A percentile compares a stretch with the other conserved stretches of the same genome.
phyloP scores from a whole-genome alignment of 805 yeast species.

The Starmerella floricola region DNA sequence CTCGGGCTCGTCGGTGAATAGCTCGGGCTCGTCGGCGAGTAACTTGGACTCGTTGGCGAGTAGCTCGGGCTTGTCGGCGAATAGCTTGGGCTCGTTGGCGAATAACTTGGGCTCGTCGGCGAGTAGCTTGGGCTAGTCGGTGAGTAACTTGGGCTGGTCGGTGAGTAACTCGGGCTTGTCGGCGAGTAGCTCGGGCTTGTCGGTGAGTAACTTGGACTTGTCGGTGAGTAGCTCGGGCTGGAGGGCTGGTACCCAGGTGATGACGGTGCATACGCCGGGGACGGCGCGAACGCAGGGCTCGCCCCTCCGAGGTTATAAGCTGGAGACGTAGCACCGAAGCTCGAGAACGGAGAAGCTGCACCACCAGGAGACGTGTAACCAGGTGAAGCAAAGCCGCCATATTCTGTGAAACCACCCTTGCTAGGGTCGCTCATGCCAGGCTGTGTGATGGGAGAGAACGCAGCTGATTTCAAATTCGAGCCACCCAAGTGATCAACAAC shows the following conservation, averaged over 20 bases:
- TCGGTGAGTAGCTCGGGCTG: slow-evolving; percentile 21
- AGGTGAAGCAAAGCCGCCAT: slow-evolving; percentile 52
- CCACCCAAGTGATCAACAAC: slow-evolving; percentile 26
- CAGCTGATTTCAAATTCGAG: slow-evolving; percentile 45
- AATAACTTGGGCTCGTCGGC: slow-evolving; percentile 52
- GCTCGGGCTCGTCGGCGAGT: slow-evolving; percentile 65
- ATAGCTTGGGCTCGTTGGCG: slow-evolving; percentile 55
- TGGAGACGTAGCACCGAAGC: slow-evolving; percentile 32
- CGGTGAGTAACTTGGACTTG: slow-evolving; percentile 37
- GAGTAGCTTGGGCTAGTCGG: slow-evolving; percentile 55
- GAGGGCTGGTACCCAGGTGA: slow-evolving; percentile 64
- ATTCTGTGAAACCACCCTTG: slow-evolving; percentile 77
- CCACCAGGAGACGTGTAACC: slow-evolving; percentile 41
- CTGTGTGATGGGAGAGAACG: slow-evolving; percentile 83
- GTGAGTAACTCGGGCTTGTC: slow-evolving; percentile 46
- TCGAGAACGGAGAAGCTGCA: slow-evolving; percentile 46
- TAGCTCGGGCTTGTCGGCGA: slow-evolving; percentile 74
- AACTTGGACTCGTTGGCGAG: slow-evolving; percentile 66
- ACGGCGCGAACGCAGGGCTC: slow-evolving; percentile 57
- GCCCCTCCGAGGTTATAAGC: slow-evolving; percentile 54
- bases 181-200: slow-evolving; percentile 62
- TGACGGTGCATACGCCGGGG: slow-evolving; percentile 58
- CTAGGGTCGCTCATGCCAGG: slow-evolving; percentile 64
- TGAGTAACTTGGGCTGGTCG: slow-evolving; percentile 47
- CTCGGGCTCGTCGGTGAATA: slow-evolving; percentile 59